Conservation (phyloP, 2,329 filamentous ascomycete genomes). For the Penicillium janthinellum region DNA sequence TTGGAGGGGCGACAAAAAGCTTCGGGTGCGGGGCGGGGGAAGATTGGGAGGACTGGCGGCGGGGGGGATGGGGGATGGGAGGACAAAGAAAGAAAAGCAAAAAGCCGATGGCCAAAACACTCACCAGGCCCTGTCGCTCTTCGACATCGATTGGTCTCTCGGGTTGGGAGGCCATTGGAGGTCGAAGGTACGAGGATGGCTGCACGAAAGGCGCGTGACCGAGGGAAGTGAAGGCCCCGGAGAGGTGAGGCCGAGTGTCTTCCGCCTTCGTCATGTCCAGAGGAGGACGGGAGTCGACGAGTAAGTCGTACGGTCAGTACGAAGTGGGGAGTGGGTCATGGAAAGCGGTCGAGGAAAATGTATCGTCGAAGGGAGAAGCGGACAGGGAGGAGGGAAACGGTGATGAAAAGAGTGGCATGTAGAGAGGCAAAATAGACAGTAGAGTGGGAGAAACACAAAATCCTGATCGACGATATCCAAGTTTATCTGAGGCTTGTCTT, state of each 20-base stretch:
- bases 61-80: neutral
- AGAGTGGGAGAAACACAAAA: neutral
- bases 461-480: neutral
- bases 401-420: neutral
- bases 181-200: slow-evolving; percentile 52
- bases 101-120: slow-evolving; percentile 19
- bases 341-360: neutral
- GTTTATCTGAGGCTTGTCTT: neutral
- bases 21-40: slow-evolving; percentile 2
- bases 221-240: slow-evolving; percentile 24
- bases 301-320: too few species aligned
- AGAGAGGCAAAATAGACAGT: neutral
- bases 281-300: slow-evolving; percentile 3
- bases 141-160: slow-evolving; percentile 53
- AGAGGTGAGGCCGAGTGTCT: slow-evolving; percentile 24
- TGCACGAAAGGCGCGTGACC: slow-evolving; percentile 53
- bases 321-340: neutral
- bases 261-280: slow-evolving; percentile 30
- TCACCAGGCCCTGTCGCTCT: slow-evolving; percentile 53
- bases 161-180: slow-evolving; percentile 47
- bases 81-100: slow-evolving; percentile 14
- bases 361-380: neutral
- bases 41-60: neutral
- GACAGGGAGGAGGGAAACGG: neutral
- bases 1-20: slow-evolving; percentile 7